These are phyloP conservation scores for Hymenoscyphus albidus DNA, from an alignment of 2,329 filamentous ascomycete species.

Conservation along the genomic window DNA sequence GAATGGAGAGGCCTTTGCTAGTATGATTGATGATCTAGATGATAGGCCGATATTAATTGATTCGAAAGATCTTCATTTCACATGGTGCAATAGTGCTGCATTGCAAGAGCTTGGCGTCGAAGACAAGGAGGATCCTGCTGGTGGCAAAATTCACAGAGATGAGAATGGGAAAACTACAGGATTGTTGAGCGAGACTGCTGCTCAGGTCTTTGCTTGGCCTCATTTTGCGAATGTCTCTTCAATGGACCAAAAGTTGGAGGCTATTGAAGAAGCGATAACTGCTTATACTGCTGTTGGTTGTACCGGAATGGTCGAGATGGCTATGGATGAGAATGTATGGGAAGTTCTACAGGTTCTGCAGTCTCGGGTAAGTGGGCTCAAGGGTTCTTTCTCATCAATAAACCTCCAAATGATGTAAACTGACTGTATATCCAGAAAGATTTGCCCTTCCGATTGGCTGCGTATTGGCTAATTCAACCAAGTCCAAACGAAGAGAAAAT, in stretches of 20 bases:
- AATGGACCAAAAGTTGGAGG: slow-evolving; percentile 45
- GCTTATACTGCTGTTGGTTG: slow-evolving; percentile 49
- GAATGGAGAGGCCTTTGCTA: slow-evolving; percentile 44
- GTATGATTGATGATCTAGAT: slow-evolving; percentile 49
- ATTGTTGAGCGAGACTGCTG: slow-evolving; percentile 51
- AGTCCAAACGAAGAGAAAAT: not conserved
- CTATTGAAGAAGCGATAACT: slow-evolving; percentile 44
- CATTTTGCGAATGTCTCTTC: slow-evolving; percentile 46
- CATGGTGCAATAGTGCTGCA: slow-evolving; percentile 52
- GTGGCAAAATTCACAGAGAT: slow-evolving; percentile 51
- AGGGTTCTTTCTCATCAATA: not conserved
- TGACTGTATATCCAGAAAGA: not conserved
- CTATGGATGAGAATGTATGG: slow-evolving; percentile 54
- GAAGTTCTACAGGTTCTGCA: slow-evolving; percentile 45
- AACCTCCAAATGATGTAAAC: not conserved
- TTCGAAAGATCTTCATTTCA: slow-evolving; percentile 53
- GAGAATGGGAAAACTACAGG: slow-evolving; percentile 45
- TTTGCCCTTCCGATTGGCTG: not conserved
- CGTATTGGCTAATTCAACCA: not conserved
- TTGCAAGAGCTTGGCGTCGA: slow-evolving; percentile 46
- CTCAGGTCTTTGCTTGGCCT: slow-evolving; percentile 52
- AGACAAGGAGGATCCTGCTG: slow-evolving; percentile 10
- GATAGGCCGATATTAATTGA: slow-evolving; percentile 52
- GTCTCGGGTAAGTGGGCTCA: slow-evolving; percentile 31
- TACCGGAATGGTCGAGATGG: slow-evolving; percentile 55